These are phyloP conservation scores for Mortierella alpina DNA, from an alignment of 192 early-diverging fungal species.

Conservation along the genomic window DNA sequence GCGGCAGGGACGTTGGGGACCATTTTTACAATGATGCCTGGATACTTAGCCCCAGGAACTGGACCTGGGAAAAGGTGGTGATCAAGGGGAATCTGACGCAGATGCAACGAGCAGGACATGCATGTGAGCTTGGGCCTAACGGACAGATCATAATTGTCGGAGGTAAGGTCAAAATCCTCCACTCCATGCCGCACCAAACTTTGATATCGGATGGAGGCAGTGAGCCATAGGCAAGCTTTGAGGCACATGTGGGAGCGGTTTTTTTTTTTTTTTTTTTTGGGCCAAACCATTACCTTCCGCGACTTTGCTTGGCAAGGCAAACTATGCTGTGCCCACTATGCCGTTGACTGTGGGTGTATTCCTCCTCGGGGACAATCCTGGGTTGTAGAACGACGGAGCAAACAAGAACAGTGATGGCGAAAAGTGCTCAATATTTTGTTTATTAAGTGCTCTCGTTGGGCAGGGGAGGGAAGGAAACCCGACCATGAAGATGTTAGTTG, in stretches of 20 bases:
- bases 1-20: slow-evolving; percentile 10
- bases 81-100: slow-evolving; percentile 10
- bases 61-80: slow-evolving; percentile 6
- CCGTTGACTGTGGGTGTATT: no score
- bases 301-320: neutral
- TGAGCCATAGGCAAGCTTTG: no score
- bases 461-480: no score
- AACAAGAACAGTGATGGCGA: no score
- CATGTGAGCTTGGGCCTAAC: slow-evolving; percentile 41
- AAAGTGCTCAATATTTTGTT: no score
- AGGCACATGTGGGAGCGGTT: no score
- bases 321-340: neutral
- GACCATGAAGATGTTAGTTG: no score
- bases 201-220: no score
- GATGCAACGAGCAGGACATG: slow-evolving; percentile 35
- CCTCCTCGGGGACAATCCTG: no score
- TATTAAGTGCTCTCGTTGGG: no score
- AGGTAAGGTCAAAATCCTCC: slow-evolving; percentile 37
- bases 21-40: slow-evolving; percentile 32
- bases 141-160: slow-evolving; percentile 42
- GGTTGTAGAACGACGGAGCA: no score
- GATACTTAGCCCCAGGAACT: slow-evolving; percentile 20
- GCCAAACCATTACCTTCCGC: slow-evolving; percentile 5
- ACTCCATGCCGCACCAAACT: no score
- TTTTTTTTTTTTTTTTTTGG: slow-evolving; percentile 2